These are phyloP conservation scores for Ceratocystiopsis sp. DNA, from an alignment of 2,329 filamentous ascomycete species.

Conservation along the genomic window DNA sequence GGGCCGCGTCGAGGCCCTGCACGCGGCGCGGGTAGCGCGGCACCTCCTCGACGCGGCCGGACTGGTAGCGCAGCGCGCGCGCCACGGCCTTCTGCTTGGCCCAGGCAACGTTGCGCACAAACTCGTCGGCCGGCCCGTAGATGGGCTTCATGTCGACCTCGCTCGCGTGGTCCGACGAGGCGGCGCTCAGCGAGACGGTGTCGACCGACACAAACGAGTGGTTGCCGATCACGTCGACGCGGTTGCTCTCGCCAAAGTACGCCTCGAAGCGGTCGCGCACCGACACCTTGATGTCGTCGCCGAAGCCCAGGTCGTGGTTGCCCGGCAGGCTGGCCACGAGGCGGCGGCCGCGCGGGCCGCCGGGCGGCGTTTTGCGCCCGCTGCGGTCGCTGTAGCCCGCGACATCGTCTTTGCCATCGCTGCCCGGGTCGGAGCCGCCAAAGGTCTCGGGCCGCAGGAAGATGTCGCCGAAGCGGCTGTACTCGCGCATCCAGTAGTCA, in stretches of 20 bases:
- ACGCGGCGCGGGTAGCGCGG: constrained; percentile 42
- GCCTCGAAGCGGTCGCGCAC: constrained; percentile 72
- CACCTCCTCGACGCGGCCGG: constrained; percentile 39
- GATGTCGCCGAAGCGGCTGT: constrained; percentile 67
- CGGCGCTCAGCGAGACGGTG: constrained; percentile 70
- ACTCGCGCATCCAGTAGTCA: constrained; percentile 74
- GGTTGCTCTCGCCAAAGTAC: constrained; percentile 83
- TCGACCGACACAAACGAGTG: constrained; percentile 92
- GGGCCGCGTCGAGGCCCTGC: constrained; percentile 36
- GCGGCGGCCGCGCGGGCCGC: constrained; percentile 51
- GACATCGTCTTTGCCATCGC: no score
- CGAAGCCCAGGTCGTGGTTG: constrained; percentile 91
- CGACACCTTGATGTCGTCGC: constrained; percentile 60
- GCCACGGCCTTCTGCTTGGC: constrained; percentile 51
- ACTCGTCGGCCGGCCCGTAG: constrained; percentile 60
- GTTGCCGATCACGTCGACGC: constrained; percentile 82
- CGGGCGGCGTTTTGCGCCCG: no score
- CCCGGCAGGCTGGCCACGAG: constrained; percentile 76
- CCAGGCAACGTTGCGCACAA: constrained; percentile 49
- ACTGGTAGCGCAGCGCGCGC: constrained; percentile 49
- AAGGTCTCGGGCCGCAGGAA: constrained; percentile 58
- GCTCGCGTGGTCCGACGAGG: constrained; percentile 31
- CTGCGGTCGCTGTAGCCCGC: no score
- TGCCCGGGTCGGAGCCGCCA: constrained; percentile 30
- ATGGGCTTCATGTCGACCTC: constrained; percentile 41